phyloP scores from a whole-genome alignment of 495 filamentous ascomycete species.

The Geoglossum glabrum region DNA sequence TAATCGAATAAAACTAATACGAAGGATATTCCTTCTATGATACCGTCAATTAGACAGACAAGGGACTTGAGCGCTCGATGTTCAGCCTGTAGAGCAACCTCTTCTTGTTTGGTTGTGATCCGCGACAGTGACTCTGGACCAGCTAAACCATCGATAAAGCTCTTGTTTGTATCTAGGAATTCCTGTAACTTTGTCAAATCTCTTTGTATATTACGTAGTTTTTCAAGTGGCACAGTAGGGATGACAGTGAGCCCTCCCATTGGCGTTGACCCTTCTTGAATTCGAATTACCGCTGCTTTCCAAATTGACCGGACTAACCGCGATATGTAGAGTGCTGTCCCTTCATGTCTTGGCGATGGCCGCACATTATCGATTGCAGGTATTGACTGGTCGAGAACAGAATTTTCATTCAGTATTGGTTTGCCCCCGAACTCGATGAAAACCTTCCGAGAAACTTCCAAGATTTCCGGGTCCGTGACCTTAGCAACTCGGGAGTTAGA shows the following conservation, averaged over 20 bases:
- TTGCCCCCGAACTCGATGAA: constrained; percentile 84
- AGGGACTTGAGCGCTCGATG: constrained; percentile 80
- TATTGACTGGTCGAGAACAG: constrained; percentile 37
- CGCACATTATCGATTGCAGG: constrained; percentile 55
- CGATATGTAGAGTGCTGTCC: constrained; percentile 67
- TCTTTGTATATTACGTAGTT: constrained; percentile 55
- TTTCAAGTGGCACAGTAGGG: constrained; percentile 34
- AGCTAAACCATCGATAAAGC: constrained; percentile 77
- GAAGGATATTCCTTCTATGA: constrained; percentile 92
- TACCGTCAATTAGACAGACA: constrained; percentile 56
- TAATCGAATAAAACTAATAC: constrained; percentile 86
- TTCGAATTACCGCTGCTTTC: constrained; percentile 43
- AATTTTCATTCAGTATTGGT: constrained; percentile 54
- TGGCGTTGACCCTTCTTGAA: constrained; percentile 33
- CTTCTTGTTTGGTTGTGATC: constrained; percentile 60
- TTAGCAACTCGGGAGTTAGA: constrained; percentile 45
- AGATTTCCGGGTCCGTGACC: constrained; percentile 59
- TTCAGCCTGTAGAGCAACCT: constrained; percentile 75
- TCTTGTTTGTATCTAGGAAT: constrained; percentile 69
- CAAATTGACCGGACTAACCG: constrained; percentile 72
- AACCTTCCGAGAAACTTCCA: constrained; percentile 62
- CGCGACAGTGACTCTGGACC: constrained; percentile 62
- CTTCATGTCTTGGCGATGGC: constrained; percentile 75
- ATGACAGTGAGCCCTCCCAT: constrained; percentile 28
- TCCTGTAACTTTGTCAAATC: constrained; percentile 55